phyloP scores from a whole-genome alignment of 495 filamentous ascomycete genomes.

The Neurospora sp. region DNA sequence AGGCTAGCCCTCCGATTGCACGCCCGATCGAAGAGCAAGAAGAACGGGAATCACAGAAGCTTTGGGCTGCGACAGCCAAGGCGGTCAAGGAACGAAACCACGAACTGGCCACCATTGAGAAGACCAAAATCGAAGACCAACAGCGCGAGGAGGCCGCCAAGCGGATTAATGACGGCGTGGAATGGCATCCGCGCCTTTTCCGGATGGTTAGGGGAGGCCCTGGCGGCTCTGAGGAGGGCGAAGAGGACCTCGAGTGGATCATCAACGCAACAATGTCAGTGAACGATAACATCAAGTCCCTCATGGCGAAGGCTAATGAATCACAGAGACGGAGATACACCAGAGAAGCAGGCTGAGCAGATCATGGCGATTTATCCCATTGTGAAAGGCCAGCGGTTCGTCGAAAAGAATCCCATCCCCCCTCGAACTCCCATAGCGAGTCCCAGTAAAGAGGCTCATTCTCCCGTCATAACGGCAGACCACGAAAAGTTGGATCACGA shows the following conservation, averaged over 20 bases:
- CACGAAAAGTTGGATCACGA: background rate
- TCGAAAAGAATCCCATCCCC: slow-evolving; percentile 30
- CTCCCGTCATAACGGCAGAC: slow-evolving; percentile 3
- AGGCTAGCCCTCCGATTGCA: slow-evolving; percentile 61
- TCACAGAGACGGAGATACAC: slow-evolving; percentile 50
- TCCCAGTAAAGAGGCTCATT: slow-evolving; percentile 16
- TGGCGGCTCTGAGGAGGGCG: slow-evolving; percentile 67
- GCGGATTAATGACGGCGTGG: slow-evolving; percentile 68
- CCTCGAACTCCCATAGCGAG: slow-evolving; percentile 16
- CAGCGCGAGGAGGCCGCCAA: slow-evolving; percentile 84
- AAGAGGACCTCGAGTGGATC: slow-evolving; percentile 87
- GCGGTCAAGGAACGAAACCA: slow-evolving; percentile 81
- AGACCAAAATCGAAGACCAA: slow-evolving; percentile 84
- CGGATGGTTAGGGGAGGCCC: slow-evolving; percentile 61
- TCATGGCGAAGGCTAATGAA: slow-evolving; percentile 17
- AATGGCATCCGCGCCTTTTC: slow-evolving; percentile 87
- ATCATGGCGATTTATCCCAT: slow-evolving; percentile 83
- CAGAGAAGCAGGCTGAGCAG: slow-evolving; percentile 68
- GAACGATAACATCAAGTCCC: background rate
- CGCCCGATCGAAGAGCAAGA: slow-evolving; percentile 79
- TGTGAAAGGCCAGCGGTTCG: slow-evolving; percentile 56
- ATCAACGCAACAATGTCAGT: slow-evolving; percentile 80
- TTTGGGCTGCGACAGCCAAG: slow-evolving; percentile 73
- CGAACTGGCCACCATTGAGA: slow-evolving; percentile 84
- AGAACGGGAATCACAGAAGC: slow-evolving; percentile 76